These are phyloP conservation scores for Xylaria hypoxylon DNA, from an alignment of 2,329 filamentous ascomycete genomes.

Conservation along the genomic window DNA sequence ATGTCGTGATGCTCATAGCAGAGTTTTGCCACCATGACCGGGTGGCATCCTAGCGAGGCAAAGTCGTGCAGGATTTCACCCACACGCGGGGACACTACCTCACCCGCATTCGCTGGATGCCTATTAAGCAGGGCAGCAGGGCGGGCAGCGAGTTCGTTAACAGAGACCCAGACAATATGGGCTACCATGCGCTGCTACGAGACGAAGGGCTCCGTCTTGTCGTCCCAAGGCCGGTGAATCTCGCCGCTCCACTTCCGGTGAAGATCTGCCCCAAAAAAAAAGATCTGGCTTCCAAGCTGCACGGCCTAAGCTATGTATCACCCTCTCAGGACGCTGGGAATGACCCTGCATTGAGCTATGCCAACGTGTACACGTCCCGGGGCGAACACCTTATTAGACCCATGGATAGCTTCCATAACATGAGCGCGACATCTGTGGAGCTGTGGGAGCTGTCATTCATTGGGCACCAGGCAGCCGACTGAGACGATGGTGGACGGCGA, in stretches of 20 bases:
- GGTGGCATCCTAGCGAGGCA: slow-evolving; percentile 37
- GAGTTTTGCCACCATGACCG: slow-evolving; percentile 37
- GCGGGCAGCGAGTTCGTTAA: slow-evolving; percentile 29
- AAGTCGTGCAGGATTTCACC: slow-evolving; percentile 23
- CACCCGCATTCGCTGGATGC: slow-evolving; percentile 32
- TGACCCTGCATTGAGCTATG: slow-evolving; percentile 40
- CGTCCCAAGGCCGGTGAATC: slow-evolving; percentile 34
- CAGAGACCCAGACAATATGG: slow-evolving; percentile 25
- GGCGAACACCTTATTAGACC: slow-evolving; percentile 35
- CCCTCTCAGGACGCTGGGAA: slow-evolving; percentile 25
- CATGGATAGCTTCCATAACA: slow-evolving; percentile 23
- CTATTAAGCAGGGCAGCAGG: slow-evolving; percentile 35
- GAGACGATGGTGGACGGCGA: slow-evolving; percentile 30
- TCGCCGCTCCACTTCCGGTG: slow-evolving; percentile 37
- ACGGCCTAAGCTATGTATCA: slow-evolving; percentile 37
- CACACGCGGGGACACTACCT: slow-evolving; percentile 32
- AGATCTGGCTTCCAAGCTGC: slow-evolving; percentile 46
- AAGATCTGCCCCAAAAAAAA: slow-evolving; percentile 41
- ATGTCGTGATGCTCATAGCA: slow-evolving; percentile 33
- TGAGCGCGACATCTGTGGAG: slow-evolving; percentile 23
- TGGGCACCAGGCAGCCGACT: slow-evolving; percentile 38
- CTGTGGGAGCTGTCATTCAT: slow-evolving; percentile 30
- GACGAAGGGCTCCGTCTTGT: slow-evolving; percentile 29
- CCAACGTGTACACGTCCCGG: slow-evolving; percentile 39
- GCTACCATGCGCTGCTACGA: slow-evolving; percentile 30